These are phyloP conservation scores for Aspergillus bridgeri DNA, from an alignment of 495 filamentous ascomycete species.

Conservation along the genomic window DNA sequence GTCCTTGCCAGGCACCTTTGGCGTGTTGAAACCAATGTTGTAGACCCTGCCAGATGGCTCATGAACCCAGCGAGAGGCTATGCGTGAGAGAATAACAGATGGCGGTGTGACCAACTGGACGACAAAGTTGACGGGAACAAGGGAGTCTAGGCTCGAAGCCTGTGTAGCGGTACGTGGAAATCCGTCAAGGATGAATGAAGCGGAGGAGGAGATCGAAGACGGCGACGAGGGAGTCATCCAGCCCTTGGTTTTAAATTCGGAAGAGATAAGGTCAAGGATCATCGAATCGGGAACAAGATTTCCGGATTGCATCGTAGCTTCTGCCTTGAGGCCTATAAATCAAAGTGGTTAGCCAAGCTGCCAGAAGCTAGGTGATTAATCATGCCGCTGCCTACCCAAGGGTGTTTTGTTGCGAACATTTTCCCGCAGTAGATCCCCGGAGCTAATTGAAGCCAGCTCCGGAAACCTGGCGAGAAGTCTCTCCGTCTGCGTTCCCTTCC, in stretches of 20 bases:
- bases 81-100: slow-evolving; percentile 81
- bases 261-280: slow-evolving; percentile 87
- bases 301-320: slow-evolving; percentile 78
- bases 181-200: slow-evolving; percentile 93
- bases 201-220: slow-evolving; percentile 64
- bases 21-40: slow-evolving; percentile 88
- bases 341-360: slow-evolving; percentile 10
- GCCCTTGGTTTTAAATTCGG: slow-evolving; percentile 76
- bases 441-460: slow-evolving; percentile 86
- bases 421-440: slow-evolving; percentile 84
- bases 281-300: slow-evolving; percentile 82
- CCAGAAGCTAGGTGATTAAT: slow-evolving; percentile 10
- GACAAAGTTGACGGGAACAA: slow-evolving; percentile 90
- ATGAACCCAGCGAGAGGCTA: slow-evolving; percentile 90
- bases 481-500: slow-evolving; percentile 94
- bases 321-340: slow-evolving; percentile 74
- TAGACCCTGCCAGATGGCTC: slow-evolving; percentile 88
- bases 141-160: slow-evolving; percentile 67
- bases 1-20: slow-evolving; percentile 75
- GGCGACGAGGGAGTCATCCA: slow-evolving; percentile 57
- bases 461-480: slow-evolving; percentile 81
- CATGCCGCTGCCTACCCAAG: slow-evolving; percentile 59
- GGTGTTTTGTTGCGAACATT: slow-evolving; percentile 87
- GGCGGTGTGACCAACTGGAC: slow-evolving; percentile 53
- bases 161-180: slow-evolving; percentile 88